Evolutionary conservation across 2,329 filamentous ascomycete genomes (phyloP).

Genomic region (Hymenoscyphus scutula): DNA sequence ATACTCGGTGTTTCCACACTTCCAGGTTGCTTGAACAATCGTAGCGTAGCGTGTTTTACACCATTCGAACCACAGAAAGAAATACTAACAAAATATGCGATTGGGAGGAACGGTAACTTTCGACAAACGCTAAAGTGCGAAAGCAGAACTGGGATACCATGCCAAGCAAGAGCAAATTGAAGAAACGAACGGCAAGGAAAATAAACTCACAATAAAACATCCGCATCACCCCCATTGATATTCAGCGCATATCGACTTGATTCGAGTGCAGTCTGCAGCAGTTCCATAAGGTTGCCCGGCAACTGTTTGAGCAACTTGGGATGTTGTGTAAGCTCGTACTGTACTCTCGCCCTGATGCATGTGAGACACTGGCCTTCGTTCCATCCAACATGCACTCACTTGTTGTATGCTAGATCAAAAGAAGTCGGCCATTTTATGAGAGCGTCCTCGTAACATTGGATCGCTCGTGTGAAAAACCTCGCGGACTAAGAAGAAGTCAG

Average conservation of each 20-base stretch:
- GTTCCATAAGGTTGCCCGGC: conserved; percentile 43
- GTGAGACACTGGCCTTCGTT: conserved; percentile 14
- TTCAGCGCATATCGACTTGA: conserved; percentile 62
- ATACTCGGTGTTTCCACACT: not conserved
- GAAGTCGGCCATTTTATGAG: conserved; percentile 57
- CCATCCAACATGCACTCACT: conserved; percentile 45
- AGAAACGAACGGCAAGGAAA: conserved; percentile 4
- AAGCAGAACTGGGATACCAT: not conserved
- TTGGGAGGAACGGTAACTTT: not conserved
- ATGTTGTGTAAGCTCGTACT: conserved; percentile 69
- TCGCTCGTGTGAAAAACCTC: conserved; percentile 59
- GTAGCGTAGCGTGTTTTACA: not conserved
- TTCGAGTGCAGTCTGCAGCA: conserved; percentile 57
- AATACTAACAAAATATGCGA: not conserved
- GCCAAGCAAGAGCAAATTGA: not conserved
- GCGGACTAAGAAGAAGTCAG: conserved; percentile 34
- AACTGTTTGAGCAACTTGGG: conserved; percentile 58
- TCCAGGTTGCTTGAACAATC: not conserved
- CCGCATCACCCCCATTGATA: conserved; percentile 61
- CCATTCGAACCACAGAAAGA: too few relatives aligned
- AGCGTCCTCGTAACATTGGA: conserved; percentile 64
- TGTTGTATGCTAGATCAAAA: conserved; percentile 75
- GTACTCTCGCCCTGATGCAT: conserved; percentile 56
- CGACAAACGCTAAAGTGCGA: not conserved
- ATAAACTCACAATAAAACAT: conserved; percentile 55